These are phyloP conservation scores for Anisodus tanguticus DNA, from an alignment of 257 asterid species.

Conservation along the genomic window DNA sequence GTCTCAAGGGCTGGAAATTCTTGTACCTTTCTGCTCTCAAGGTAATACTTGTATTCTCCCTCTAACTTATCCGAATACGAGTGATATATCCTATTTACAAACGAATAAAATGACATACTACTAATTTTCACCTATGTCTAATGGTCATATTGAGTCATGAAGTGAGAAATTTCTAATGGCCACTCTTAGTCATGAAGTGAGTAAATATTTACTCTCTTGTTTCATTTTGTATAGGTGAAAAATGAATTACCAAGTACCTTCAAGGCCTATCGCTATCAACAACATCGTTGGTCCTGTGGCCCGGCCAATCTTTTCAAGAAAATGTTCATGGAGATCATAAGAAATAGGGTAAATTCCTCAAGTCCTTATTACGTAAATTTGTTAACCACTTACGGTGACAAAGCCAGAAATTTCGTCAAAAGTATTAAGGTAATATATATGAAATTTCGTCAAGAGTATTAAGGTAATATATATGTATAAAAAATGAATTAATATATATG, in stretches of 20 bases:
- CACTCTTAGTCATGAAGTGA: too few relatives aligned
- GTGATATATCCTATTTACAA: constrained; percentile 2
- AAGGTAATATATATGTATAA: too few relatives aligned
- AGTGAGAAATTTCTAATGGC: background rate
- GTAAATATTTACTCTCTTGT: background rate
- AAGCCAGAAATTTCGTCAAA: too few relatives aligned
- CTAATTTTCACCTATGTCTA: too few relatives aligned
- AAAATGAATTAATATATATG: too few relatives aligned
- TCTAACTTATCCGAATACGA: background rate
- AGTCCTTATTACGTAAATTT: background rate
- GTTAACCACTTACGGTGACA: background rate
- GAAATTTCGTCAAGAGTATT: too few relatives aligned
- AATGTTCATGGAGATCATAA: constrained; percentile 58
- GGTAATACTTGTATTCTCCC: constrained; percentile 33
- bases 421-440: too few relatives aligned
- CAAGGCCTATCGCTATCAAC: constrained; percentile 71
- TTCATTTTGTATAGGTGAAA: constrained; percentile 52
- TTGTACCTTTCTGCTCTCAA: constrained; percentile 43
- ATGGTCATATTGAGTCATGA: background rate
- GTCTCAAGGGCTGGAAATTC: constrained; percentile 56
- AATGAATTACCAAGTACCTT: constrained; percentile 80
- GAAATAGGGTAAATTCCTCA: constrained; percentile 53
- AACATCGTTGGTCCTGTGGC: constrained; percentile 82
- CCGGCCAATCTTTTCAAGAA: constrained; percentile 81
- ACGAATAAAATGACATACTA: constrained; percentile 16